Evolutionary conservation across 345 rosid species (phyloP).

Genomic region (Tarenaya hassleriana): DNA sequence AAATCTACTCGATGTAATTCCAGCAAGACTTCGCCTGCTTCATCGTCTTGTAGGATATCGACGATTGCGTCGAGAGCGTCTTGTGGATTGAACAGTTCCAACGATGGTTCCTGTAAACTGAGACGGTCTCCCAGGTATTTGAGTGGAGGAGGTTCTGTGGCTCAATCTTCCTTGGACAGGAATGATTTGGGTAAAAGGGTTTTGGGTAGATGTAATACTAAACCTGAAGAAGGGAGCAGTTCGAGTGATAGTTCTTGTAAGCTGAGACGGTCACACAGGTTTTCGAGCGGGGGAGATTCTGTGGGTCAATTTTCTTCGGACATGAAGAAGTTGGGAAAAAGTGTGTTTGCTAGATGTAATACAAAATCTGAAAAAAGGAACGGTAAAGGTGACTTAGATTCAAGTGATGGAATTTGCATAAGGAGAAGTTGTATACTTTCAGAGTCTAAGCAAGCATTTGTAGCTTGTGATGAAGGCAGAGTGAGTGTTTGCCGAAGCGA

Average conservation of each 20-base stretch:
- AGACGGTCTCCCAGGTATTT: constrained; percentile 13
- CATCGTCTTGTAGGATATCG: neutral
- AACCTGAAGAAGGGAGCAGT: neutral
- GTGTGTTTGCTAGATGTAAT: no score
- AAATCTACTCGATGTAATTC: neutral
- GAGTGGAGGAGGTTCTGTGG: neutral
- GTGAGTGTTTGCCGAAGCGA: neutral
- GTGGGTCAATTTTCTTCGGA: no score
- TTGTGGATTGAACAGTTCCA: constrained; percentile 19
- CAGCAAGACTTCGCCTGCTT: neutral
- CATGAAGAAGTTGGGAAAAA: no score
- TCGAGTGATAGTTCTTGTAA: neutral
- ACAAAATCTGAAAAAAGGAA: no score
- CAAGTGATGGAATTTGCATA: no score
- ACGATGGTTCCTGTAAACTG: constrained; percentile 3
- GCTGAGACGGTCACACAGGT: no score
- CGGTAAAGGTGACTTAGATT: no score
- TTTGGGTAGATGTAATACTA: neutral
- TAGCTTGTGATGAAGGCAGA: neutral
- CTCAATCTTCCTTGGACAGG: neutral
- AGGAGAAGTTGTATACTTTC: neutral
- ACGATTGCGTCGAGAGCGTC: constrained; percentile 19
- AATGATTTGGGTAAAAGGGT: neutral
- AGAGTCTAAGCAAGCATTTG: neutral
- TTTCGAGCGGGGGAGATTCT: no score